A percentile compares a stretch with the other conserved stretches of the same genome.
Conservation (phyloP, 1,284 basidiomycete genomes). For the Veloboletus limbatus region DNA sequence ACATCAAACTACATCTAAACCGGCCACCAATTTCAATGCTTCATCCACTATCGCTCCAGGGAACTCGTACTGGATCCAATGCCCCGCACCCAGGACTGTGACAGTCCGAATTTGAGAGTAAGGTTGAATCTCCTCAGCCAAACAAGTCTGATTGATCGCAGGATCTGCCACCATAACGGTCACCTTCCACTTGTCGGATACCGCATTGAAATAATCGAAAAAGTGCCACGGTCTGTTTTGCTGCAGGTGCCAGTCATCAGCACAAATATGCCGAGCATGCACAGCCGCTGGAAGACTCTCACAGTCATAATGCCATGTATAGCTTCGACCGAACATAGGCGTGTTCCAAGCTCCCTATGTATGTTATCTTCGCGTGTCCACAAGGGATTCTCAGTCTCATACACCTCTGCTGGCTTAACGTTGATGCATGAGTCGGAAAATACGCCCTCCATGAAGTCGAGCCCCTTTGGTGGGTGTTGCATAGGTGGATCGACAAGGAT, state of each 20-base stretch:
- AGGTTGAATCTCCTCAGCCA: no score
- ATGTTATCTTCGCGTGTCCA: conserved; percentile 23
- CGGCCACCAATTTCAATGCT: no score
- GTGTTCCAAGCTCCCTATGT: conserved; percentile 16
- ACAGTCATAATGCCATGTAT: conserved; percentile 15
- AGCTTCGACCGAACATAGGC: conserved; percentile 12
- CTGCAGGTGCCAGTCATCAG: conserved; percentile 15
- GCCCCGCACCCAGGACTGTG: no score
- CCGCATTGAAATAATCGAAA: conserved; percentile 6
- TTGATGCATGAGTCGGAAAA: not conserved
- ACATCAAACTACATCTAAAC: no score
- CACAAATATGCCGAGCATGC: no score
- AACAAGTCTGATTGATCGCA: no score
- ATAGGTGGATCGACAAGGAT: conserved; percentile 25
- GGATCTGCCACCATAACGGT: no score
- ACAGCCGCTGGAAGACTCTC: no score
- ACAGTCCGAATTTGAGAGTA: no score
- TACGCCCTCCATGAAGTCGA: not conserved
- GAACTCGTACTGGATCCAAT: no score
- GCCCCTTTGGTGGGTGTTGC: not conserved
- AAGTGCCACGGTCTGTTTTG: conserved; percentile 22
- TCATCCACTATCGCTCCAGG: no score
- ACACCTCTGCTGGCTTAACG: conserved; percentile 3
- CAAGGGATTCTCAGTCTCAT: conserved; percentile 15
- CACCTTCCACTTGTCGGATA: conserved; percentile 16